Conservation (phyloP, 176 grass and related monocot genomes). For the Musa schizocarpa region DNA sequence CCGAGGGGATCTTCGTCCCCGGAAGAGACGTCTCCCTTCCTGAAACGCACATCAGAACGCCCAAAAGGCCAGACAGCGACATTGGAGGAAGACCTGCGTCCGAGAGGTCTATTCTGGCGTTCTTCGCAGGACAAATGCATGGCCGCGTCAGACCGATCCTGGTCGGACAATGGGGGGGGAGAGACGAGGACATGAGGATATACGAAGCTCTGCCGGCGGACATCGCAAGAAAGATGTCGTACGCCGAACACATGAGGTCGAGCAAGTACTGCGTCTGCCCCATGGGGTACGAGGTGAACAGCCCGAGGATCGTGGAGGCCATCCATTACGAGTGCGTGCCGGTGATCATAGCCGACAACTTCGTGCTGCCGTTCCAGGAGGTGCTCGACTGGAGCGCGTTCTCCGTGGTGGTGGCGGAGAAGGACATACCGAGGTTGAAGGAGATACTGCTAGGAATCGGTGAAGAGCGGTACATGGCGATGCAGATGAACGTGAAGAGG, state of each 20-base stretch:
- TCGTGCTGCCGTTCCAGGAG: constrained; percentile 31
- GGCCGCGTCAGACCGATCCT: constrained; percentile 31
- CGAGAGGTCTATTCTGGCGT: constrained; percentile 14
- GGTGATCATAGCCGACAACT: constrained; percentile 29
- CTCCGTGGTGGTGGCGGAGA: constrained; percentile 16
- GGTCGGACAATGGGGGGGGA: constrained; percentile 19
- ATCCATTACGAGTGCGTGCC: constrained; percentile 31
- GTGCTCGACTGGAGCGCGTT: constrained; percentile 38
- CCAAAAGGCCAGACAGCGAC: background rate
- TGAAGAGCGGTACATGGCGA: constrained; percentile 1
- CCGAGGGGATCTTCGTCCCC: constrained; percentile 32
- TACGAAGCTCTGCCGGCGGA: constrained; percentile 10
- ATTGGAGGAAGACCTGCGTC: background rate
- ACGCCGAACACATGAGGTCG: constrained; percentile 26
- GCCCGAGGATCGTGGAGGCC: constrained; percentile 34
- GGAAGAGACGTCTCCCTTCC: constrained; percentile 30
- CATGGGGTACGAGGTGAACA: constrained; percentile 27
- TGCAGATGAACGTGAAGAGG: constrained; percentile 26
- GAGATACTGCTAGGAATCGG: constrained; percentile 23
- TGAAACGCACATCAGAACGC: constrained; percentile 5
- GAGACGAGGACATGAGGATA: constrained; percentile 25
- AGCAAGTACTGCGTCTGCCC: constrained; percentile 36
- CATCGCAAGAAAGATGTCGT: constrained; percentile 7
- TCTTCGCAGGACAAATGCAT: constrained; percentile 28
- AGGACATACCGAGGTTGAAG: constrained; percentile 29